These are phyloP conservation scores for Penicillium roqueforti DNA, from an alignment of 495 filamentous ascomycete genomes.

Conservation along the genomic window DNA sequence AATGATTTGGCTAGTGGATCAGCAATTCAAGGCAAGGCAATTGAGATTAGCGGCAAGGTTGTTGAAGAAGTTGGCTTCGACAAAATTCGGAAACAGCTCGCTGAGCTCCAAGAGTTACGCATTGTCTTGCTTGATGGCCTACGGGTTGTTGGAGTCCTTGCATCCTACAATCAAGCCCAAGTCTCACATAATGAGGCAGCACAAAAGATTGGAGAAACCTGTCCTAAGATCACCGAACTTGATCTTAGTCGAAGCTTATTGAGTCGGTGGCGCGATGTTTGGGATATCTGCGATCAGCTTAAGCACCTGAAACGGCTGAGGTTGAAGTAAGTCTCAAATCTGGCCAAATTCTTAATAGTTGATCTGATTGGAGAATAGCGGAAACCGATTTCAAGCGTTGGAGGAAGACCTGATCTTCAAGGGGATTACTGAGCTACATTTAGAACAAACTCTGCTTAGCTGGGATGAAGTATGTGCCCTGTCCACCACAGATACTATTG, in stretches of 20 bases:
- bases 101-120: slow-evolving; percentile 69
- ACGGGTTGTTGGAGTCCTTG: slow-evolving; percentile 47
- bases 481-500: not conserved
- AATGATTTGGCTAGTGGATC: slow-evolving; percentile 16
- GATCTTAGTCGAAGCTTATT: slow-evolving; percentile 86
- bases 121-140: slow-evolving; percentile 79
- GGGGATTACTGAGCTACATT: slow-evolving; percentile 60
- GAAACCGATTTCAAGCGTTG: slow-evolving; percentile 65
- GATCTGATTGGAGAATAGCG: slow-evolving; percentile 47
- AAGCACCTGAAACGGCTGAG: slow-evolving; percentile 58
- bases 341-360: not conserved
- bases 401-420: slow-evolving; percentile 45
- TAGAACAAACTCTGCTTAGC: slow-evolving; percentile 66
- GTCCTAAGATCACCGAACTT: slow-evolving; percentile 67
- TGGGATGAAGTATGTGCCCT: slow-evolving; percentile 62
- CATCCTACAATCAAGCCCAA: slow-evolving; percentile 33
- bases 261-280: slow-evolving; percentile 58
- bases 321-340: slow-evolving; percentile 55
- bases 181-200: slow-evolving; percentile 21
- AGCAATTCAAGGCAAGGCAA: slow-evolving; percentile 38
- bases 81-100: slow-evolving; percentile 77
- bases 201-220: slow-evolving; percentile 33
- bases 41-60: slow-evolving; percentile 77
- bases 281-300: slow-evolving; percentile 64
- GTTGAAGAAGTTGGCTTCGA: slow-evolving; percentile 96